Evolutionary conservation across 2,329 filamentous ascomycete species (phyloP).

Genomic region (Ustulina deusta): DNA sequence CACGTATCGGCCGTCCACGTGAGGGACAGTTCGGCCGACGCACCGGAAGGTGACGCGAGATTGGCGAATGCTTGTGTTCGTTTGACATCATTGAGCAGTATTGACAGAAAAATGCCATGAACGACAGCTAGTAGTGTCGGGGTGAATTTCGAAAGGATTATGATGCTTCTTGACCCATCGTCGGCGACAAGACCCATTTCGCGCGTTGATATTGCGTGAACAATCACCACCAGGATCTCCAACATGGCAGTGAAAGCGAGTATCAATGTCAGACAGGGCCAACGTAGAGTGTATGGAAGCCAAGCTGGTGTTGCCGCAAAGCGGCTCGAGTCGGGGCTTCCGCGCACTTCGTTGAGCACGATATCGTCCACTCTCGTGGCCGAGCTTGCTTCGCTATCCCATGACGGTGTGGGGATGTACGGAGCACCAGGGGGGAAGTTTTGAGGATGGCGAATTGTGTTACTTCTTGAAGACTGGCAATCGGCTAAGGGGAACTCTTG

Average conservation of each 20-base stretch:
- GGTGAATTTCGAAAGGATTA: slow-evolving; percentile 36
- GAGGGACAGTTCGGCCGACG: slow-evolving; percentile 26
- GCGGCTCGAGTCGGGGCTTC: not conserved
- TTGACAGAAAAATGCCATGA: slow-evolving; percentile 35
- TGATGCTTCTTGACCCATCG: slow-evolving; percentile 32
- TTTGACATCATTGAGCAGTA: slow-evolving; percentile 37
- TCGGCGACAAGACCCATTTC: slow-evolving; percentile 33
- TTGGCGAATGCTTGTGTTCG: slow-evolving; percentile 37
- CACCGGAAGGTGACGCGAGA: slow-evolving; percentile 34
- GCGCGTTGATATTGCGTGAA: slow-evolving; percentile 35
- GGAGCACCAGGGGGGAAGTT: not conserved
- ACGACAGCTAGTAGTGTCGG: slow-evolving; percentile 37
- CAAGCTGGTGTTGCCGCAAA: slow-evolving; percentile 17
- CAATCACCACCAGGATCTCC: slow-evolving; percentile 28
- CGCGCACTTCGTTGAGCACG: not conserved
- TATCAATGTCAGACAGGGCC: slow-evolving; percentile 27
- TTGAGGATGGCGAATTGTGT: not conserved
- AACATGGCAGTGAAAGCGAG: slow-evolving; percentile 29
- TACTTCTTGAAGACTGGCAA: not conserved
- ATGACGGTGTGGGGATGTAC: slow-evolving; percentile 3
- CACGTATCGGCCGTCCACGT: slow-evolving; percentile 38
- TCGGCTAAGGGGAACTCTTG: not conserved
- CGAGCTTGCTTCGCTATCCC: slow-evolving; percentile 12
- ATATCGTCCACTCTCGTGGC: slow-evolving; percentile 6
- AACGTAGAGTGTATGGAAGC: slow-evolving; percentile 40